Evolutionary conservation across 2,329 filamentous ascomycete species (phyloP).

Genomic region (Periconia sp.): DNA sequence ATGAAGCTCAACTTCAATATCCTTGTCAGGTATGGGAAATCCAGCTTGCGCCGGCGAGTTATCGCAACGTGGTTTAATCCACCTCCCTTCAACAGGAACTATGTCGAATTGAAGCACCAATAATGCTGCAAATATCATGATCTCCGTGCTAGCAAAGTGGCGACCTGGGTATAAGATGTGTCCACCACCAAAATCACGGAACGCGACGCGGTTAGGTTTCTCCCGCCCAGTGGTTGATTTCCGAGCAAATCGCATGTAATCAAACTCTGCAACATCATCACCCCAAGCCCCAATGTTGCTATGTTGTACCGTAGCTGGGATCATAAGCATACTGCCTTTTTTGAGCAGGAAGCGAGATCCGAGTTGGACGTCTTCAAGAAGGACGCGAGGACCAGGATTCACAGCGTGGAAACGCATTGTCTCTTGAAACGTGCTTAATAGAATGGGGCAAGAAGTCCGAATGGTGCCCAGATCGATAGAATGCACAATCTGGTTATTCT

Average conservation of each 20-base stretch:
- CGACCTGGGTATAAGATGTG: slow-evolving; percentile 33
- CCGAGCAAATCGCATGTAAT: slow-evolving; percentile 29
- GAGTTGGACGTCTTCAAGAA: slow-evolving; percentile 35
- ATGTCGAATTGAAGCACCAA: slow-evolving; percentile 30
- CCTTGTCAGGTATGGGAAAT: slow-evolving; percentile 10
- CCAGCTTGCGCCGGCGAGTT: slow-evolving; percentile 2
- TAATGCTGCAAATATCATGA: slow-evolving; percentile 25
- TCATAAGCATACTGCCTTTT: slow-evolving; percentile 33
- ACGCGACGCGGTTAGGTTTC: slow-evolving; percentile 16
- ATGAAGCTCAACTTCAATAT: slow-evolving; percentile 12
- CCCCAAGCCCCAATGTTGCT: slow-evolving; percentile 29
- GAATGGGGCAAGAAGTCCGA: slow-evolving; percentile 38
- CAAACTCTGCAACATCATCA: slow-evolving; percentile 24
- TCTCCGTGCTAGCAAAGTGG: slow-evolving; percentile 35
- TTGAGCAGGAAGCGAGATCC: slow-evolving; percentile 32
- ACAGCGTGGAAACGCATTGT: slow-evolving; percentile 38
- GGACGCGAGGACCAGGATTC: slow-evolving; percentile 32
- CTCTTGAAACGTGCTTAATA: slow-evolving; percentile 45
- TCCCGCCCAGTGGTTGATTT: neutral
- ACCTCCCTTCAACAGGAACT: slow-evolving; percentile 7
- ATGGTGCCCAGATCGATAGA: slow-evolving; percentile 34
- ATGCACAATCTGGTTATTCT: slow-evolving; percentile 4
- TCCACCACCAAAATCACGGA: slow-evolving; percentile 33
- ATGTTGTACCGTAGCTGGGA: slow-evolving; percentile 30
- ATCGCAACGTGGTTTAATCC: slow-evolving; percentile 4